A percentile compares a stretch with the other conserved stretches of the same genome.
Evolutionary conservation across 2,329 filamentous ascomycete genomes (phyloP).

Genomic region (Arthroderma uncinatum): DNA sequence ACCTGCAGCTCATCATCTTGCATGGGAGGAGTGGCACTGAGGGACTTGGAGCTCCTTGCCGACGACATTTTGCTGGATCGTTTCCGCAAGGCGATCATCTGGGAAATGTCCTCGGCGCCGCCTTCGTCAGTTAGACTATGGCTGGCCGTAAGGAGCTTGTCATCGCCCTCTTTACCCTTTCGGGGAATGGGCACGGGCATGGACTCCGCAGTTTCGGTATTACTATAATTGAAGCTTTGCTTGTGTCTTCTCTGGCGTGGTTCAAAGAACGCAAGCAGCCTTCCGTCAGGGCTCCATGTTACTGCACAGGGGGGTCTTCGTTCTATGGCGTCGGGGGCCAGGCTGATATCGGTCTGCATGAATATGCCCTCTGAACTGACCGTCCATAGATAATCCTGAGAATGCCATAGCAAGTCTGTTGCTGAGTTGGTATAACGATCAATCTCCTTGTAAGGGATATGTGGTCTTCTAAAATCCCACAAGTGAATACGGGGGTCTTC

Average conservation of each 20-base stretch:
- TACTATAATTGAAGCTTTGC: slow-evolving; percentile 23
- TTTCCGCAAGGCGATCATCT: slow-evolving; percentile 39
- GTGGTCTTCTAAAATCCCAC: slow-evolving; percentile 53
- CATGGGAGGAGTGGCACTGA: slow-evolving; percentile 44
- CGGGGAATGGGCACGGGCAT: neutral
- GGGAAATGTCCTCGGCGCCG: slow-evolving; percentile 43
- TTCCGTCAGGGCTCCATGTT: slow-evolving; percentile 47
- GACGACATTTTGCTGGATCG: slow-evolving; percentile 36
- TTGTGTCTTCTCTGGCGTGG: slow-evolving; percentile 37
- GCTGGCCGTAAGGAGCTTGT: slow-evolving; percentile 35
- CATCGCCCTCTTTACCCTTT: slow-evolving; percentile 37
- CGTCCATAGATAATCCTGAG: slow-evolving; percentile 54
- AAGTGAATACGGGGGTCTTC: slow-evolving; percentile 51
- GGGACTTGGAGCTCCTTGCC: slow-evolving; percentile 41
- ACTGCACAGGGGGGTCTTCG: slow-evolving; percentile 46
- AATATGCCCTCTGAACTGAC: slow-evolving; percentile 52
- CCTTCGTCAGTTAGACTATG: slow-evolving; percentile 47
- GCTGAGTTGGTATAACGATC: slow-evolving; percentile 45
- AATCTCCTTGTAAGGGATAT: slow-evolving; percentile 52
- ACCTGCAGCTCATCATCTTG: slow-evolving; percentile 37
- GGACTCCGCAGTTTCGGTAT: slow-evolving; percentile 25
- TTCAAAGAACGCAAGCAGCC: slow-evolving; percentile 45
- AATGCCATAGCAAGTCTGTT: slow-evolving; percentile 53
- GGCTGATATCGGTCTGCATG: slow-evolving; percentile 51
- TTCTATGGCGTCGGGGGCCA: slow-evolving; percentile 48